Conservation (phyloP, 306 rosid genomes). For the Castanospermum australe region DNA sequence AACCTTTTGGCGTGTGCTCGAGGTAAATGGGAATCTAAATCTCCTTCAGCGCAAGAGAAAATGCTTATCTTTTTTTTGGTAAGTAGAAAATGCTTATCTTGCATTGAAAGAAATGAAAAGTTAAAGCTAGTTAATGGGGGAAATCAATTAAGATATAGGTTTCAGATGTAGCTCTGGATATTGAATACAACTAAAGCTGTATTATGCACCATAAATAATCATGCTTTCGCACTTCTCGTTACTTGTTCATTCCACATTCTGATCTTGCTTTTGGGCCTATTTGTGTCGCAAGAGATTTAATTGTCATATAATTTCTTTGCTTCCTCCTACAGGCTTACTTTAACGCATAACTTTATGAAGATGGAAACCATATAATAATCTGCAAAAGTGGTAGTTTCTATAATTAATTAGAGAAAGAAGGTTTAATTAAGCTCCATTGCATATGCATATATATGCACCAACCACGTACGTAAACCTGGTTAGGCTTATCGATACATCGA, state of each 20-base stretch:
- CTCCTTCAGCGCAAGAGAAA: constrained; percentile 11
- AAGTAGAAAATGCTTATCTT: constrained; percentile 31
- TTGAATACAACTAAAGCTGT: background rate
- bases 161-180: no score
- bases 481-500: background rate
- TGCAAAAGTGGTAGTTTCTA: background rate
- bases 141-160: background rate
- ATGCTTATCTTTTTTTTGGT: constrained; percentile 32
- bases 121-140: background rate
- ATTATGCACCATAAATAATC: background rate
- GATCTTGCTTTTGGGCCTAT: background rate
- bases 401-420: background rate
- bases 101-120: background rate
- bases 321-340: background rate
- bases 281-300: background rate
- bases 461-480: background rate
- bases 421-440: background rate
- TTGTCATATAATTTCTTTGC: background rate
- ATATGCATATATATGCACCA: background rate
- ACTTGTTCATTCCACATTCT: constrained; percentile 15
- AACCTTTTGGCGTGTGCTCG: background rate
- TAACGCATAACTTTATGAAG: background rate
- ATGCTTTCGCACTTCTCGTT: background rate
- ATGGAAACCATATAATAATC: background rate
- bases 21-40: background rate